A percentile compares a stretch with the other conserved stretches of the same genome.
Evolutionary conservation across 306 rosid species (phyloP).

Genomic region (Quercus cerris): DNA sequence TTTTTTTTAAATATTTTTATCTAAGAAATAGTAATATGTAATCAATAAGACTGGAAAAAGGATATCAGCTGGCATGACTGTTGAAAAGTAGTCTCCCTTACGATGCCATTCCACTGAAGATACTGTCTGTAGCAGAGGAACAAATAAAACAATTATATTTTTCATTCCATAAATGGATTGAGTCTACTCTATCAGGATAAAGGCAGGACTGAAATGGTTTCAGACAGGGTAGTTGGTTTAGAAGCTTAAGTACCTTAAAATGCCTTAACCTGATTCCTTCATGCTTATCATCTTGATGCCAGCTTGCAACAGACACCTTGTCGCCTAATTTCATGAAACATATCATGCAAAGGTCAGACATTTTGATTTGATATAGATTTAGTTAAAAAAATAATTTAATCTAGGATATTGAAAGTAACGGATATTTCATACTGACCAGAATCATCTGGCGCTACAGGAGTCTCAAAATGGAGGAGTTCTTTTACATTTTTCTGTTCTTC

Average conservation of each 20-base stretch:
- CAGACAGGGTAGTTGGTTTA: not conserved
- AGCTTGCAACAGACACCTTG: constrained; percentile 49
- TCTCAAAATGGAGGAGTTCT: constrained; percentile 62
- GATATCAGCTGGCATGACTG: constrained; percentile 96
- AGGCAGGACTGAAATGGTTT: not conserved
- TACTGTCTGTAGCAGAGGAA: constrained; percentile 64
- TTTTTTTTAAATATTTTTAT: not conserved
- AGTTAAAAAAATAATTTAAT: too few species aligned
- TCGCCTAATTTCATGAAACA: constrained; percentile 22
- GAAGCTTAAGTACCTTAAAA: constrained; percentile 64
- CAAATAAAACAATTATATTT: constrained; percentile 14
- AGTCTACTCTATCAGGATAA: constrained; percentile 9
- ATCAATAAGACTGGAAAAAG: constrained; percentile 28
- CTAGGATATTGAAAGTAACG: constrained; percentile 3
- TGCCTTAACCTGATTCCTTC: constrained; percentile 72
- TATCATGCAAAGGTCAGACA: constrained; percentile 21
- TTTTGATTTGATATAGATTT: not conserved
- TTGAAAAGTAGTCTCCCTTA: constrained; percentile 91
- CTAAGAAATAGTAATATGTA: constrained; percentile 6
- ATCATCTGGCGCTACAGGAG: constrained; percentile 43
- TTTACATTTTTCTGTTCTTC: constrained; percentile 65
- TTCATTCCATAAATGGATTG: not conserved
- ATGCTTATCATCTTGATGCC: constrained; percentile 74
- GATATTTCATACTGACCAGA: constrained; percentile 50
- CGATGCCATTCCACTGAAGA: constrained; percentile 91